Percentiles rank a stretch among this genome's conserved stretches.
Conservation (phyloP, 2,329 filamentous ascomycete genomes). For the Colletotrichum sojae region DNA sequence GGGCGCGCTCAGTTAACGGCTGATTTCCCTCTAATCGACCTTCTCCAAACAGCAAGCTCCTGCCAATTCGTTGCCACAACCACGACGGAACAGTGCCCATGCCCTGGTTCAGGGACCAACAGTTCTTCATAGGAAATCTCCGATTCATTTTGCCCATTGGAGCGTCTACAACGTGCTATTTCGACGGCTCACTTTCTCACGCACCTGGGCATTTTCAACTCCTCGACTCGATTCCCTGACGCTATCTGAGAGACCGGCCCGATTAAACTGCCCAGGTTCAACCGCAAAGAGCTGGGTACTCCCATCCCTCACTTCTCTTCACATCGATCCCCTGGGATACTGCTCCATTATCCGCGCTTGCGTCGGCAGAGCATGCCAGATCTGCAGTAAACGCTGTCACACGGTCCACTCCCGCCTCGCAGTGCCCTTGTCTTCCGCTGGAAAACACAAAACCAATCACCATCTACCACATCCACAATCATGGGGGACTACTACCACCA, state of each 20-base stretch:
- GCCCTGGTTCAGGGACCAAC: conserved; percentile 18
- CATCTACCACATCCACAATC: conserved; percentile 35
- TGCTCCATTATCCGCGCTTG: conserved; percentile 2
- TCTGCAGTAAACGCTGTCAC: conserved; percentile 24
- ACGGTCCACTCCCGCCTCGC: conserved; percentile 23
- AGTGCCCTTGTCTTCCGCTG: conserved; percentile 14
- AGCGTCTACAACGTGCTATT: conserved; percentile 1
- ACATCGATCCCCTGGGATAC: conserved; percentile 24
- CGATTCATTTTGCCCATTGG: conserved; percentile 8
- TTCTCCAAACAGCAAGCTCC: conserved; percentile 5
- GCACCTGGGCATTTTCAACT: not conserved
- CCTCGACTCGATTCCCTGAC: conserved; percentile 5
- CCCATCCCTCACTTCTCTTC: not conserved
- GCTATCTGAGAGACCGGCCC: conserved; percentile 3
- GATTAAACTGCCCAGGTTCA: not conserved
- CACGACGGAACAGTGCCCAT: conserved; percentile 20
- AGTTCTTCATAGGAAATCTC: conserved; percentile 1
- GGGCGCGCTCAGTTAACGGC: not conserved
- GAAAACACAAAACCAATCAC: conserved; percentile 3
- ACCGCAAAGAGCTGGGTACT: not conserved
- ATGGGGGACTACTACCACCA: conserved; percentile 73
- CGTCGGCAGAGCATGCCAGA: conserved; percentile 27
- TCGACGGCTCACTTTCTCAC: conserved; percentile 6
- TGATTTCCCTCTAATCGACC: not conserved
- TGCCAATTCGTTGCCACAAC: not conserved